Conservation (phyloP, 768 basidiomycete species). For the Boletus tomentosulus region DNA sequence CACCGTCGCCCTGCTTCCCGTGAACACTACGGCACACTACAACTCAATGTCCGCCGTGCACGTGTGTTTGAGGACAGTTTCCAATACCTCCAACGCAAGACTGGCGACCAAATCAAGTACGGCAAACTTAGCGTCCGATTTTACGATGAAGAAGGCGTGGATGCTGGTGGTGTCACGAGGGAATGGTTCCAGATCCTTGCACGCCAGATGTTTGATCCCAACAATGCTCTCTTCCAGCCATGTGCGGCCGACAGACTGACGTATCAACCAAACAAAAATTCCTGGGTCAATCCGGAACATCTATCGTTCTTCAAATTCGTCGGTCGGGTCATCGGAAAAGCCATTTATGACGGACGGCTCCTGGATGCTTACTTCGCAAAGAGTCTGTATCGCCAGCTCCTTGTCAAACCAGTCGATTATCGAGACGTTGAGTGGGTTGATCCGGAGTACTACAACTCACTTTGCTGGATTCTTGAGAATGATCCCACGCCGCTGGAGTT, state of each 20-base stretch:
- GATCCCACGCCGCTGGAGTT: slow-evolving; percentile 83
- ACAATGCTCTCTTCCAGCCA: slow-evolving; percentile 97
- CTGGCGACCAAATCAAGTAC: slow-evolving; percentile 94
- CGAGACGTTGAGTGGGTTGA: slow-evolving; percentile 97
- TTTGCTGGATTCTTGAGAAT: slow-evolving; percentile 98
- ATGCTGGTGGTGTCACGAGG: slow-evolving; percentile 95
- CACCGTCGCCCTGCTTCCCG: slow-evolving; percentile 77
- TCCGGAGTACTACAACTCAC: slow-evolving; percentile 96
- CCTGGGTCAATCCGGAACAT: slow-evolving; percentile 93
- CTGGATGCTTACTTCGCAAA: slow-evolving; percentile 98
- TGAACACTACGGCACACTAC: slow-evolving; percentile 79
- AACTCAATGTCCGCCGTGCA: slow-evolving; percentile 83
- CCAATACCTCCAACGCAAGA: slow-evolving; percentile 83
- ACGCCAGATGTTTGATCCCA: slow-evolving; percentile 98
- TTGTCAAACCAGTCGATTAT: slow-evolving; percentile 93
- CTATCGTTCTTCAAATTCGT: slow-evolving; percentile 98
- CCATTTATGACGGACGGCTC: slow-evolving; percentile 92
- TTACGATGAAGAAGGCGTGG: slow-evolving; percentile 96
- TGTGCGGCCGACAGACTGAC: slow-evolving; percentile 93
- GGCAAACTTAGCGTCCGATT: slow-evolving; percentile 96
- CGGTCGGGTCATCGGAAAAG: slow-evolving; percentile 95
- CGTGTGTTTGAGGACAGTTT: slow-evolving; percentile 98
- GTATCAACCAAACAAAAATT: slow-evolving; percentile 94
- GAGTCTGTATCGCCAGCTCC: slow-evolving; percentile 91
- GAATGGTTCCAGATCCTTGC: slow-evolving; percentile 99